Base-by-base conservation (phyloP, 2,329 filamentous ascomycete species). In the Bipolaris victoriae region DNA sequence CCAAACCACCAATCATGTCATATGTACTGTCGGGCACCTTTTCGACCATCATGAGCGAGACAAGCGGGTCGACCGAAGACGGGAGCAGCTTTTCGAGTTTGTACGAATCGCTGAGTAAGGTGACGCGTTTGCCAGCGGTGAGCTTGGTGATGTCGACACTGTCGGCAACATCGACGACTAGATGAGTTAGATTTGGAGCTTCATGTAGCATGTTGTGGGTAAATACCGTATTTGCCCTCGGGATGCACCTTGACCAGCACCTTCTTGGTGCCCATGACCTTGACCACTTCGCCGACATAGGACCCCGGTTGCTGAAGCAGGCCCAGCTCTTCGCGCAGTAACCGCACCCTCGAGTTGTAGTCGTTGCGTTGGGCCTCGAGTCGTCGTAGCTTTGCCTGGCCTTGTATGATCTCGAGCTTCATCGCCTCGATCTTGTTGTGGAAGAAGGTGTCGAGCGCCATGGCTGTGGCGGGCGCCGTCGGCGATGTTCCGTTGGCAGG, bases 351-450 rank as follows among this genome's bases (percentile, higher is more conserved):
- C 59, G 95, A 98, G 83, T 99, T 99, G 86, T 98, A 98, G 81
- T 99, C 95, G 76, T 99, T 99, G 68, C 95, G 89, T 80, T 99
- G 96, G 69, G 95, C 95, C 84, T 99, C 95, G 70, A 99, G 86
- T 76, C 95, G 88, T 69, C 95, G 90, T 62, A 99, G 84, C 57
- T 97, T 92, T 55, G 95, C 94, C 82, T 99, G 95, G 55, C 95
- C 94, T 81, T 98, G 94, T 78, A 99, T 94, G 78, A 99, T 99
- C 87, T 99, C 94, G 78, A 99, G 92, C 90, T 98, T 98, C 91
- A 98, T 97, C 78, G 90, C 89, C 91, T 99, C 95, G 82, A 98
- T 98, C 86, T 99, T 99, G 85, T 98, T 98, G 82, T 95, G 91
- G 80, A 96, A 99, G 83, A 97, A 99, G 81, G 90, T 96, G 81